A percentile compares a stretch with the other conserved stretches of the same genome.
Conservation (phyloP, 129 eudicot genomes). For the Centaurea solstitialis region DNA sequence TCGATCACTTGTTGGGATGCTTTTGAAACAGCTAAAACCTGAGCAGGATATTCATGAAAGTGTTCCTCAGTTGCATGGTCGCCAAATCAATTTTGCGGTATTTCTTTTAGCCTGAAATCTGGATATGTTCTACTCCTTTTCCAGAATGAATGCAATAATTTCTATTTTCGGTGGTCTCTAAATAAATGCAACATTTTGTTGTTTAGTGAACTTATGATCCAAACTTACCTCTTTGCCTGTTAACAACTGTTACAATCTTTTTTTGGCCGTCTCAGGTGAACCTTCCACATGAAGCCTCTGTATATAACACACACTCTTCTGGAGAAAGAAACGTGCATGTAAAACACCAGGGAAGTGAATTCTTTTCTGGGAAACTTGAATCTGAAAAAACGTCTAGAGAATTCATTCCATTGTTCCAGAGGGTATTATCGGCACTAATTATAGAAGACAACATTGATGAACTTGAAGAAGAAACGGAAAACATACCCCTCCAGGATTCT, state of each 20-base stretch:
- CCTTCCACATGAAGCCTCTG: conserved; percentile 40
- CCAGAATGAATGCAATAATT: neutral
- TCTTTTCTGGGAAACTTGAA: conserved; percentile 43
- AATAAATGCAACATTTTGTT: conserved; percentile 8
- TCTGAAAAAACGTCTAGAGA: conserved; percentile 43
- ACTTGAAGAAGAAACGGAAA: conserved; percentile 53
- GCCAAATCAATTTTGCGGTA: conserved; percentile 47
- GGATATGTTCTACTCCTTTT: neutral
- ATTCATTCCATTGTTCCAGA: conserved; percentile 67
- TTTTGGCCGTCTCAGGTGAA: conserved; percentile 42
- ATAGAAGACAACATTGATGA: conserved; percentile 76
- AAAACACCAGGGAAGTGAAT: conserved; percentile 51
- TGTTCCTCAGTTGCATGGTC: conserved; percentile 35
- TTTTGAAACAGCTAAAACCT: conserved; percentile 64
- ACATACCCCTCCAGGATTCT: conserved; percentile 24
- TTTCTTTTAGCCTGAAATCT: conserved; percentile 12
- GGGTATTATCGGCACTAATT: conserved; percentile 88
- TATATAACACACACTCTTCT: conserved; percentile 27
- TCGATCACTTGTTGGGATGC: conserved; percentile 1
- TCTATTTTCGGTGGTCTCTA: neutral
- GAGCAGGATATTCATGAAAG: conserved; percentile 52
- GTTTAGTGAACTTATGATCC: conserved; percentile 8
- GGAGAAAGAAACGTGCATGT: conserved; percentile 40
- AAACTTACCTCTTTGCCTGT: neutral
- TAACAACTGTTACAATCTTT: neutral